Conservation (phyloP, 140 eudicot species). For the Anethum foeniculum region DNA sequence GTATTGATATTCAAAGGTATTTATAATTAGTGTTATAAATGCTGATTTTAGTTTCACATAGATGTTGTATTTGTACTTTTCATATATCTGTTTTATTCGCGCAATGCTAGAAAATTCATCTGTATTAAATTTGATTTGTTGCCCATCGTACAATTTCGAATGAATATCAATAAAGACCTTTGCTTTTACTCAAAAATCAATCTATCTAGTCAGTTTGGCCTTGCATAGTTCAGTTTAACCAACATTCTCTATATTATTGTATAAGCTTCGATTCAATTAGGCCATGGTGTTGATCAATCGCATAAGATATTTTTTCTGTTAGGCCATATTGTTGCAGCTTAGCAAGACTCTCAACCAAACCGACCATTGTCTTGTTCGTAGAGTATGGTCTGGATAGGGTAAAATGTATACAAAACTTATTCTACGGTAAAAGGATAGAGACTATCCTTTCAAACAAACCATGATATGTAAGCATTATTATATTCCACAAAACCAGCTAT, state of each 20-base stretch:
- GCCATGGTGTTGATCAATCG: neutral
- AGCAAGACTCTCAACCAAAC: neutral
- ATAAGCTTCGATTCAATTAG: neutral
- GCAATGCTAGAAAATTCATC: neutral
- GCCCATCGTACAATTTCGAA: neutral
- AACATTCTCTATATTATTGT: neutral
- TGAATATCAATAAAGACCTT: neutral
- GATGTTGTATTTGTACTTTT: too few species aligned
- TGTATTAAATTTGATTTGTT: neutral
- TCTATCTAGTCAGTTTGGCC: conserved; percentile 5
- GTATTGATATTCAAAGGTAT: too few species aligned
- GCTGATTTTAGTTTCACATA: too few species aligned
- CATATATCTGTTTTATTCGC: neutral
- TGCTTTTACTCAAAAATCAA: neutral
- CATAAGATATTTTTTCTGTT: neutral
- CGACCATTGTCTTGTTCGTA: neutral
- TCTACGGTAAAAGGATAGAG: neutral
- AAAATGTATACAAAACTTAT: neutral
- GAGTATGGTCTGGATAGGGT: neutral
- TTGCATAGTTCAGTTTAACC: neutral
- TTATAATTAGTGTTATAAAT: too few species aligned
- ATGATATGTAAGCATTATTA: neutral
- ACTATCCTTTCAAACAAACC: neutral
- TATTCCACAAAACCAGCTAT: conserved; percentile 6
- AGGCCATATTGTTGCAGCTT: neutral